These are phyloP conservation scores for Lipomyces japonicus DNA, from an alignment of 805 yeast species.

Conservation along the genomic window DNA sequence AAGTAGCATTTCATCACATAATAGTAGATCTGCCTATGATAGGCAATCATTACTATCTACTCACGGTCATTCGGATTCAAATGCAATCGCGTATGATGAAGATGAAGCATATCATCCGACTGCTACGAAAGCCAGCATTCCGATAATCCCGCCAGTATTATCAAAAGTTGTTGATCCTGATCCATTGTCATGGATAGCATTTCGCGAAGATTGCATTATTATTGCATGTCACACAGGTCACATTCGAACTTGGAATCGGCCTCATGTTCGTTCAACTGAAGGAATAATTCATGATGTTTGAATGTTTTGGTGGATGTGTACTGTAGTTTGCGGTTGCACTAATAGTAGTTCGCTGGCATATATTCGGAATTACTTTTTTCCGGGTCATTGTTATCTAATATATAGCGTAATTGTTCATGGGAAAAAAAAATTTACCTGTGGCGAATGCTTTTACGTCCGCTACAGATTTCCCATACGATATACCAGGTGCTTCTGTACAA, in stretches of 20 bases:
- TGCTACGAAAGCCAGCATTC: constrained; percentile 25
- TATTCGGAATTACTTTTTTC: too few relatives aligned
- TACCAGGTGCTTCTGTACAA: too few relatives aligned
- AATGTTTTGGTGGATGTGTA: background rate
- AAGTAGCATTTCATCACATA: constrained; percentile 23
- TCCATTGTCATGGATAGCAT: constrained; percentile 23
- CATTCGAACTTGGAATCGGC: constrained; percentile 29
- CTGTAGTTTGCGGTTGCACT: background rate
- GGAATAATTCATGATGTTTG: constrained; percentile 5
- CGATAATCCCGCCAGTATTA: constrained; percentile 28
- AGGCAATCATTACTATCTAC: constrained; percentile 4
- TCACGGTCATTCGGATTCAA: constrained; percentile 21
- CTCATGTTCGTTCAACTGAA: constrained; percentile 13
- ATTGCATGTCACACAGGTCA: constrained; percentile 28
- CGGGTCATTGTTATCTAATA: too few relatives aligned
- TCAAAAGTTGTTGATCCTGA: constrained; percentile 28
- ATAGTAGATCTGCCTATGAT: constrained; percentile 8
- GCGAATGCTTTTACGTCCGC: too few relatives aligned
- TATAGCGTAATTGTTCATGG: too few relatives aligned
- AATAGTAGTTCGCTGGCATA: too few relatives aligned
- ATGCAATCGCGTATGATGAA: constrained; percentile 17
- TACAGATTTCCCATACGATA: too few relatives aligned
- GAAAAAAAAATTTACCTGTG: too few relatives aligned
- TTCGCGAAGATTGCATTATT: constrained; percentile 24
- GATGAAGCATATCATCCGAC: constrained; percentile 26